Evolutionary conservation across 306 rosid species (phyloP), one percentile per base, ranked within the genome.

Genomic region (Quercus wislizeni): DNA sequence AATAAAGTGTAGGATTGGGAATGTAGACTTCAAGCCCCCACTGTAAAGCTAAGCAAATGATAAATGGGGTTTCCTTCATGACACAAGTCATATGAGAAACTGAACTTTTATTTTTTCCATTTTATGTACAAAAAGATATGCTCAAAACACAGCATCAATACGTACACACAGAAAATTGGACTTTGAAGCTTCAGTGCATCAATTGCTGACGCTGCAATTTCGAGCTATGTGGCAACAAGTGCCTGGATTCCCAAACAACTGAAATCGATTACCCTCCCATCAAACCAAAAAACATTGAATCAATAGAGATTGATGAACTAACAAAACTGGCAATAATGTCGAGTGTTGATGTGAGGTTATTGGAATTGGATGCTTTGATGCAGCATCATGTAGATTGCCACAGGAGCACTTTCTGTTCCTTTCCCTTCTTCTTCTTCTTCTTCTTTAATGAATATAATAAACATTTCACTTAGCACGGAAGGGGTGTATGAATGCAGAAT

Each of bases 401-500:
- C 2, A 14, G 70, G 30, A 15, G 41, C 2, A 1, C 46, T 18
- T 33, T 3, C 10, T 33, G 27, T 33, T 33, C 35, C 35, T 14
- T 20, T 23, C 8, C 19, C 21, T 10, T 43, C 76, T 41, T 25
- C 33, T 7, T 43, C 33, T 7, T 43, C 73, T 27, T 56, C 52
- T 23, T 1, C 1, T 28, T 33, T 28, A 14, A 25, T 0, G 10
- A 11, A 54, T 7, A 56, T 20, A 83, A 56, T 20, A 83, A 12
- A 21, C 78, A 72, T 62, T 64, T 18, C 75, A 73, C 21, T 78
- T 69, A 15, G 87, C 82, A 30, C 74, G 86, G 64, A 46, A 92
- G 74, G 99, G 99, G 12, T 74, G 97, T 31, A 95, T 91, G 75
- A 92, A 95, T 3, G 99, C 99, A 79, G 99, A 90, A 79, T 95